A percentile compares a stretch with the other conserved stretches of the same genome.
These are phyloP conservation scores for Stephanodiscus triporus DNA, from an alignment of 108 stramenopile species.

Conservation along the genomic window DNA sequence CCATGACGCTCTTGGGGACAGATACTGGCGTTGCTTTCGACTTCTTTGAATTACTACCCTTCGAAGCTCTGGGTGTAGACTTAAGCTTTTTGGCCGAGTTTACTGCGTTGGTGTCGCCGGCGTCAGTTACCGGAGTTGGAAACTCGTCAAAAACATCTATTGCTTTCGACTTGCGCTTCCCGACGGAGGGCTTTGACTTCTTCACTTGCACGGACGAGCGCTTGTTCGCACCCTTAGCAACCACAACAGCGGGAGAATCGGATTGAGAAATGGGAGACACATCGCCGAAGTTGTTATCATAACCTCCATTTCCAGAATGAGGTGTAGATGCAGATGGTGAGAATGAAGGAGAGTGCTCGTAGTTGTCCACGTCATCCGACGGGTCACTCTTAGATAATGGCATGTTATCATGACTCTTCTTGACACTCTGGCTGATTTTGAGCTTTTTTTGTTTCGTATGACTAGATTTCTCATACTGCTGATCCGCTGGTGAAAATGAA, in stretches of 20 bases:
- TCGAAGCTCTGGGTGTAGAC: slow-evolving; percentile 24
- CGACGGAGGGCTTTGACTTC: neutral
- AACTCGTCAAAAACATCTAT: slow-evolving; percentile 38
- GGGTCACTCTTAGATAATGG: slow-evolving; percentile 14
- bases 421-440: slow-evolving; percentile 30
- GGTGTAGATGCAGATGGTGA: slow-evolving; percentile 17
- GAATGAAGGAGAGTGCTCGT: slow-evolving; percentile 17
- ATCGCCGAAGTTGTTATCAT: slow-evolving; percentile 23
- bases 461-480: slow-evolving; percentile 3
- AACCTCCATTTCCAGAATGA: slow-evolving; percentile 6
- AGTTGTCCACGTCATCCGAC: slow-evolving; percentile 13
- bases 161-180: slow-evolving; percentile 38
- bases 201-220: slow-evolving; percentile 10
- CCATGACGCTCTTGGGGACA: slow-evolving; percentile 26
- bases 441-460: slow-evolving; percentile 14
- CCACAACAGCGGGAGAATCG: slow-evolving; percentile 27
- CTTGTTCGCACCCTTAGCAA: slow-evolving; percentile 15
- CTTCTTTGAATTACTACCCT: slow-evolving; percentile 10
- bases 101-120: neutral
- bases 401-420: slow-evolving; percentile 9
- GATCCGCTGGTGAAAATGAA: no score
- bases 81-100: slow-evolving; percentile 22
- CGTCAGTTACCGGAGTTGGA: slow-evolving; percentile 15
- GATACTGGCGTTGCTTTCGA: slow-evolving; percentile 47
- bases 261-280: slow-evolving; percentile 39